Base-by-base conservation (phyloP, 192 early-diverging fungal genomes). In the Diversispora eburnea region DNA sequence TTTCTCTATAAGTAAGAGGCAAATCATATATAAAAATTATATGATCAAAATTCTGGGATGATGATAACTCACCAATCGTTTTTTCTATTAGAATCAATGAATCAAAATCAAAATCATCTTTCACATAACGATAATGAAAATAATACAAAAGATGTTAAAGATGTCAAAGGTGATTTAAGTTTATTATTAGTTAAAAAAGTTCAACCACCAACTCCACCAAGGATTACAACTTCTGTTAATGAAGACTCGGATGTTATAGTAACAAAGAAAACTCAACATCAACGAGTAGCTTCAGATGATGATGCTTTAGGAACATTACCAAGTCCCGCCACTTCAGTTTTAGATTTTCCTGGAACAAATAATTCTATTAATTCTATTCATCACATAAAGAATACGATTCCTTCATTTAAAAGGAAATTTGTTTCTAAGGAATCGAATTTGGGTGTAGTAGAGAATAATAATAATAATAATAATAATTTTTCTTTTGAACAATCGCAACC, bases 281-380 rank as follows among this genome's bases (percentile, higher is more conserved):
- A 54, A 13, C 22, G 62, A 9, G 33, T 64, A 15, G 56, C 61
- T 46, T 64, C 48, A 9, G 61, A 73, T 17, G 72, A 65, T 54
- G 58, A 59, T 7, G 8, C 57, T 8, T 42, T 73, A 4, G 22
- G 61, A 9, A 33, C 60, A 15, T 64, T 73, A 64, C 72, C 72
- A 15, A 73, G 72, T 73, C 72, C 72, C 20, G 72, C 59, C 6
- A 73, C 72, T 54, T 72, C 70, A 13, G 3, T 61, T 39, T 9
- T 13, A n/a, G 72, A 73, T 39, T 64, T 64, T 39, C 68, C 68
- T 5, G 19, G 39, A 39, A n/a, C 54, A 8, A 19, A 65, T n/a
- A 39, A 43, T 65, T 33, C 25, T 33, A 33, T 33, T 33, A 33
- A 33, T 33, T 33, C 25, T 2, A 33, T 33, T 33, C 8, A 33